Base-by-base conservation (phyloP, 306 rosid genomes). In the Fragaria ananassa region DNA sequence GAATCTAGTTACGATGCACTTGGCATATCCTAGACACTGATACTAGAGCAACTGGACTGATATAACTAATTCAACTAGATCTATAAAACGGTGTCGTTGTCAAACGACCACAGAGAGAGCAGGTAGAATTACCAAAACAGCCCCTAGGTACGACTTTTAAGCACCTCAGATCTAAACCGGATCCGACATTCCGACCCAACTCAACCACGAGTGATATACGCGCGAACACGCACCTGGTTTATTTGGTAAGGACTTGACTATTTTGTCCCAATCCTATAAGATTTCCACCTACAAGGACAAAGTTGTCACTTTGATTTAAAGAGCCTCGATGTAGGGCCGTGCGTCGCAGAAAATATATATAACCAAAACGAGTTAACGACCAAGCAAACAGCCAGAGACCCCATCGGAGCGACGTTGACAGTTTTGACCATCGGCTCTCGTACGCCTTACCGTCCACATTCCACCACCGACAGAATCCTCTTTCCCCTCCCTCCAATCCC, bases 351-450 rank as follows among this genome's bases (percentile, higher is more conserved):
- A 31, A 31, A 53, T 54, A n/a, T 1, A 54, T 53, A 12, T 12
- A 47, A 3, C 17, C 12, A 3, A 11, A 46, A 3, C 4, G 17
- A 2, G 34, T 31, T 31, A 31, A 31, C 35, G 51, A 47, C 27
- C 60, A 8, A 54, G 60, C 61, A 54, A 54, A 25, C 3, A 58
- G 2, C 18, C 66, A 27, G 2, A 25, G 37, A 34, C 46, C 62
- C 62, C 58, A 58, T 11, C 45, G 31, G 57, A 68, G 18, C 69
- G 77, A 74, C 70, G 77, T 51, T 58, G 69, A 60, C 77, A 27
- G 12, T 6, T 72, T 72, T 74, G 77, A 74, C 77, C 46, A 58
- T 27, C 67, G 76, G 39, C 29, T 37, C 14, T 47, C 54, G 53
- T 44, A 21, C 25, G 37, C 35, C 53, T 27, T 21, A 23, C 41